Evolutionary conservation across 2,329 filamentous ascomycete species (phyloP), one percentile per base, ranked within the genome.

Genomic region (Penicillium sp.): DNA sequence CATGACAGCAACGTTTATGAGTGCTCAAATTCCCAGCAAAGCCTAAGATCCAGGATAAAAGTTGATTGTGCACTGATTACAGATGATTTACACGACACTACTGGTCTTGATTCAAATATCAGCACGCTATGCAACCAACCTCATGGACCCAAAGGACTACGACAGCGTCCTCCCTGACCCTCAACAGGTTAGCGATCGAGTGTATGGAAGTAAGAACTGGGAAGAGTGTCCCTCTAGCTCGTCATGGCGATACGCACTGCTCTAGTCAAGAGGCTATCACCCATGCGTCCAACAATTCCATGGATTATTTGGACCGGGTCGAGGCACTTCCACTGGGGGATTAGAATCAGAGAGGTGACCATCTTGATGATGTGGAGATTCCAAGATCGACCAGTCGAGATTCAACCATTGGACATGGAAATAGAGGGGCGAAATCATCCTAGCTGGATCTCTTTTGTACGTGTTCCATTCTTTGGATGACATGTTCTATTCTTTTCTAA

Each of bases 201-300:
- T 74, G 4, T 62, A 63, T 36, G 73, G 73, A 9, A 72, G 70
- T 39, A 74, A 75, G 37, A 63, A 15, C 18, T 4, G 34, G 35
- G 2, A 52, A 45, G 3, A 17, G 14, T 7, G 14, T 18, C 17
- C 21, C 35, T 3, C 8, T 8, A 2, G 13, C 21, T 1, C 23
- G 23, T 6, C 33, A 37, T 3, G 32, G 14, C 4, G 25, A 33
- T 16, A 34, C 10, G 4, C 35, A 39, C 16, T 43, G 47, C 9
- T 53, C 45, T 5, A 54, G 53, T 9, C 39, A 44, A 4, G 53
- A 56, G 9, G 39, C 53, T 3, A 54, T 56, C 15, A 54, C 46
- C 9, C 41, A 43, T 10, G 23, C 19, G 2, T 50, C 44, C 6
- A 30, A 36, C 19, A 47, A 46, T 25, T 47, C 41, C 30, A 44